Percentiles rank a stretch among this genome's conserved stretches.
Evolutionary conservation across 495 filamentous ascomycete genomes (phyloP).

Genomic region (Neurospora tetrasperma): DNA sequence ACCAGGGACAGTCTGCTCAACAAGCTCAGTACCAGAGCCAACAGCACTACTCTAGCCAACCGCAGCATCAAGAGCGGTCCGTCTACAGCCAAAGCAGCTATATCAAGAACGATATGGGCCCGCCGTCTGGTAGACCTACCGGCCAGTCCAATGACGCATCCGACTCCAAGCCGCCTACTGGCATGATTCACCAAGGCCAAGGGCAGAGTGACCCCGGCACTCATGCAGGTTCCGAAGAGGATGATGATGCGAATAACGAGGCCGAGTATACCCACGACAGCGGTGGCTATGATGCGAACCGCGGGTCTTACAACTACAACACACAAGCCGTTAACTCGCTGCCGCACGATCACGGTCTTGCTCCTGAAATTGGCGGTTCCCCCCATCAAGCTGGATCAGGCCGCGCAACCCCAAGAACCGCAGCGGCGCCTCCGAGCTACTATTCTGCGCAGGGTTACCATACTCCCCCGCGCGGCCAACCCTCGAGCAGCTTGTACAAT

Average conservation of each 20-base stretch:
- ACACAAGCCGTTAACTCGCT: slow-evolving; percentile 53
- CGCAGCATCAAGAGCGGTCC: slow-evolving; percentile 56
- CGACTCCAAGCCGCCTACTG: slow-evolving; percentile 62
- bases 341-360: slow-evolving; percentile 63
- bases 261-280: slow-evolving; percentile 71
- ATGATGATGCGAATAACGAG: slow-evolving; percentile 67
- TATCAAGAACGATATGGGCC: slow-evolving; percentile 86
- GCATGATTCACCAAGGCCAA: slow-evolving; percentile 44
- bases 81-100: slow-evolving; percentile 62
- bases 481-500: slow-evolving; percentile 79
- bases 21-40: slow-evolving; percentile 53
- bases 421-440: slow-evolving; percentile 54
- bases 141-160: slow-evolving; percentile 47
- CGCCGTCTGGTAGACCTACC: slow-evolving; percentile 55
- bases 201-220: slow-evolving; percentile 44
- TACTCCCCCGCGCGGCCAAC: slow-evolving; percentile 66
- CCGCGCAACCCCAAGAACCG: slow-evolving; percentile 75
- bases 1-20: slow-evolving; percentile 60
- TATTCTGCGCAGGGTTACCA: slow-evolving; percentile 62
- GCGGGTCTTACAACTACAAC: slow-evolving; percentile 65
- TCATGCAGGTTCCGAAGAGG: slow-evolving; percentile 54
- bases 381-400: slow-evolving; percentile 84
- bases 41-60: slow-evolving; percentile 36
- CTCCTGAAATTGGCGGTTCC: slow-evolving; percentile 77
- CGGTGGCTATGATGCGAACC: slow-evolving; percentile 56